Percentiles rank a stretch among this genome's conserved stretches.
Conservation (phyloP, 805 yeast species). For the Teunomyces tritomae region DNA sequence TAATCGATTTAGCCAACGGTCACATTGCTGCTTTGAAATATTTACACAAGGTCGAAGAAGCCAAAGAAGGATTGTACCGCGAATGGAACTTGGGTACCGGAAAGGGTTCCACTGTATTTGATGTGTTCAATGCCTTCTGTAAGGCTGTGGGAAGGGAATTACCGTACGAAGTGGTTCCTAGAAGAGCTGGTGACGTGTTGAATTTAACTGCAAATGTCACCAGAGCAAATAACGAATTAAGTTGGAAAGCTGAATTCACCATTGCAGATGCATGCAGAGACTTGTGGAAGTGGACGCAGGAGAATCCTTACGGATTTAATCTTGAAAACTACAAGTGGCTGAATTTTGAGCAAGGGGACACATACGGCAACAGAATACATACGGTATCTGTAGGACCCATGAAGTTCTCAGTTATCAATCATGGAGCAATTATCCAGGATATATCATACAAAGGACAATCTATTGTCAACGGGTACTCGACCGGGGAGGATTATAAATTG, state of each 20-base stretch:
- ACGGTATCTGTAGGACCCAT: conserved; percentile 31
- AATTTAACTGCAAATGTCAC: conserved; percentile 69
- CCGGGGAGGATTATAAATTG: conserved; percentile 26
- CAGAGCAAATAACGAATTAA: conserved; percentile 63
- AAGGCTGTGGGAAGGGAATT: conserved; percentile 61
- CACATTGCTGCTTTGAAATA: conserved; percentile 69
- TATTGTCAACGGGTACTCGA: conserved; percentile 39
- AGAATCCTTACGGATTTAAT: conserved; percentile 63
- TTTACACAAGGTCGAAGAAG: conserved; percentile 31
- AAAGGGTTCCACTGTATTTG: conserved; percentile 73
- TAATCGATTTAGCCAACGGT: conserved; percentile 74
- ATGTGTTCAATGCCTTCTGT: conserved; percentile 63
- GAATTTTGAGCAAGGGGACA: conserved; percentile 17
- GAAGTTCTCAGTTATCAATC: conserved; percentile 43
- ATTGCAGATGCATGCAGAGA: conserved; percentile 67
- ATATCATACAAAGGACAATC: conserved; percentile 37
- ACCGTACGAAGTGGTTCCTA: conserved; percentile 61
- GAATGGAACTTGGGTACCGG: conserved; percentile 89
- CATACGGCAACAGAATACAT: conserved; percentile 35
- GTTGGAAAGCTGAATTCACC: conserved; percentile 57
- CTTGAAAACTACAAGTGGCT: conserved; percentile 34
- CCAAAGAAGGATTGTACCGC: conserved; percentile 50
- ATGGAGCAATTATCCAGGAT: conserved; percentile 52
- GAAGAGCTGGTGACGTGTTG: conserved; percentile 76
- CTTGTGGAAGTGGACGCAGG: conserved; percentile 74